phyloP scores from a whole-genome alignment of 1,284 basidiomycete species.

The Lentinus polychrous region DNA sequence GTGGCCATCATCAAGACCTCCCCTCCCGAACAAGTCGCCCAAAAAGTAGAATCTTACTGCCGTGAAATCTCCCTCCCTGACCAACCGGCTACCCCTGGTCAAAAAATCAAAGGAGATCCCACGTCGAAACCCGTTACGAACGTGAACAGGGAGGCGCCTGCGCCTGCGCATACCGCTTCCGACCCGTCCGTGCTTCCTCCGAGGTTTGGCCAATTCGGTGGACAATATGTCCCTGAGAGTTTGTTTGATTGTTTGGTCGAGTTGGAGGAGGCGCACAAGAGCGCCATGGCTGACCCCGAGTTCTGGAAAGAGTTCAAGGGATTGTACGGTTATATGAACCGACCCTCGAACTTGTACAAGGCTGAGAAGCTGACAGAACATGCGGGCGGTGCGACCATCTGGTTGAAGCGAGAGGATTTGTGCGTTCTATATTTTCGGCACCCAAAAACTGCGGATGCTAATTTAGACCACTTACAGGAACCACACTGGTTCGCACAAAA shows the following conservation, averaged over 20 bases:
- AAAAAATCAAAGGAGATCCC: conserved; percentile 3
- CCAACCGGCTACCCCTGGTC: conserved; percentile 25
- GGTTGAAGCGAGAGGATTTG: conserved; percentile 97
- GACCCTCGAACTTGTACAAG: conserved; percentile 65
- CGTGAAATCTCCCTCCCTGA: conserved; percentile 61
- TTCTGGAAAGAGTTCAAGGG: conserved; percentile 93
- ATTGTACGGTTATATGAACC: conserved; percentile 84
- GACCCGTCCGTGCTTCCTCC: conserved; percentile 56
- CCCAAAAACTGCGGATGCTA: conserved; percentile 8
- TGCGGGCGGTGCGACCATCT: conserved; percentile 84
- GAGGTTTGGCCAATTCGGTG: conserved; percentile 93
- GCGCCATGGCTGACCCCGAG: conserved; percentile 80
- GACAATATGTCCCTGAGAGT: conserved; percentile 95
- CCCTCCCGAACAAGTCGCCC: conserved; percentile 41
- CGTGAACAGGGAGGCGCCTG: conserved; percentile 23
- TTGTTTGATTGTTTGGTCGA: conserved; percentile 88
- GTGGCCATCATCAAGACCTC: conserved; percentile 75
- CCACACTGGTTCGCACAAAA: conserved; percentile 96
- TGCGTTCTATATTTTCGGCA: conserved; percentile 31
- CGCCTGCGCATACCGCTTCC: conserved; percentile 24
- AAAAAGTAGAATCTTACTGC: conserved; percentile 73
- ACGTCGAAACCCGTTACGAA: conserved; percentile 14
- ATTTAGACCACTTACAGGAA: conserved; percentile 50
- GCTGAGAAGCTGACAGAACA: conserved; percentile 64
- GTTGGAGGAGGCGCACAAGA: conserved; percentile 86